Percentiles rank a stretch among this genome's conserved stretches.
phyloP scores from a whole-genome alignment of 208 protist genomes.

The Crithidia brevicula region DNA sequence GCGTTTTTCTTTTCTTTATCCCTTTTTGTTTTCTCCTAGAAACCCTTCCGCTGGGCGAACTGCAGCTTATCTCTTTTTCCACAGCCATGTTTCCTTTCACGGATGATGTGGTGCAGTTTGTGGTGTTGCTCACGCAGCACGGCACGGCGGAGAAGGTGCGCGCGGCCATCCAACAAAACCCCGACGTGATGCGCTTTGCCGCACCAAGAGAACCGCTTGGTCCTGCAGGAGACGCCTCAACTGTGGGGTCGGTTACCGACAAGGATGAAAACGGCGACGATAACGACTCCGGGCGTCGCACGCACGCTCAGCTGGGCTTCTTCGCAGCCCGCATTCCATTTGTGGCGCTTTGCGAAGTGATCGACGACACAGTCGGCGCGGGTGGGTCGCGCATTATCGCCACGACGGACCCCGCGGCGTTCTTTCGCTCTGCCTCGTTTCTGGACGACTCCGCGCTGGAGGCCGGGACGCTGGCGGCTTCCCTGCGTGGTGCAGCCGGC shows the following conservation, averaged over 20 bases:
- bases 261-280: too few relatives aligned
- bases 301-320: too few relatives aligned
- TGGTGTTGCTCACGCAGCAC: constrained; percentile 56
- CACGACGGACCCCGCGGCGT: constrained; percentile 39
- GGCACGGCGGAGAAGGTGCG: constrained; percentile 57
- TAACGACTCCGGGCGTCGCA: too few relatives aligned
- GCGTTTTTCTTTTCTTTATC: too few relatives aligned
- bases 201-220: neutral
- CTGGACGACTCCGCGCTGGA: constrained; percentile 2
- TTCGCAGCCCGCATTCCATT: neutral
- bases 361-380: neutral
- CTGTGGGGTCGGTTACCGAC: too few relatives aligned
- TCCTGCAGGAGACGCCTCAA: too few relatives aligned
- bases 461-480: constrained; percentile 2
- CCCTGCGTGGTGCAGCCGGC: neutral
- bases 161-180: constrained; percentile 43
- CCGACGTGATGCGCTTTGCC: constrained; percentile 34
- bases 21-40: too few relatives aligned
- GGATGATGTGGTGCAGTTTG: constrained; percentile 66
- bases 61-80: too few relatives aligned
- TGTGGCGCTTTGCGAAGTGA: constrained; percentile 26
- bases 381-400: constrained; percentile 35
- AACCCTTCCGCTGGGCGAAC: too few relatives aligned
- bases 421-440: constrained; percentile 29
- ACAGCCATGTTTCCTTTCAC: constrained; percentile 27